Base-by-base conservation (phyloP, 2,329 filamentous ascomycete genomes). In the Seiridium unicorne region DNA sequence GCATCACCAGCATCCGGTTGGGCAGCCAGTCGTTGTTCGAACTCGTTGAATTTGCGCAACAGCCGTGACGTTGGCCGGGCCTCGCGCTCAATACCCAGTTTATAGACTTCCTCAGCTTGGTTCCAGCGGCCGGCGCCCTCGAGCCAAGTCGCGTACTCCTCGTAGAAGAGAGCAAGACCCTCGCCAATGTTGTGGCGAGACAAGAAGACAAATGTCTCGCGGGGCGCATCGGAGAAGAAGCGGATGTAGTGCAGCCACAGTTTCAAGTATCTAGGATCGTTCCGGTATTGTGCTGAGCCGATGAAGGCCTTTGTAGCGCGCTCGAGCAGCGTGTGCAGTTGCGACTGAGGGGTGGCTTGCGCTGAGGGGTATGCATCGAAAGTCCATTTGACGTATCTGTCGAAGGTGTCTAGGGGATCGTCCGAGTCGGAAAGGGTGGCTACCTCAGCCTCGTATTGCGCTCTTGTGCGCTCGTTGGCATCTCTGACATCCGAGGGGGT, bases 301-400 rank as follows among this genome's bases (percentile, higher is more conserved):
- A 96, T 87, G 73, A 99, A 97, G 0, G 91, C 79, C 72, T 93
- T 96, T 8, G 95, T 98, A 6, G 93, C 94, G 64, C 93, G 90
- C 78, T 99, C 96, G 5, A 99, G 88, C 5, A 98, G 81, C 2
- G 89, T 89, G 62, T 95, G 88, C 11, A 99, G 85, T 69, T 95
- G 92, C n/a, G 94, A 97, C 70, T 96, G 88, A 1, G 92, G 84
- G 36, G 93, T 97, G 58, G 93, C 92, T 78, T 97, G 93, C 32
- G 94, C 91, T 0, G 93, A 94, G 2, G 95, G 94, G 73, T 98
- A 99, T 57, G 94, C 90, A 74, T 97, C 92, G 35, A 98, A 80
- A 1, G 93, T 97, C 95, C 95, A 99, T 76, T 92, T 92, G 60
- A 98, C 92, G 73, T 99, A 99, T 73, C 95, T 89, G 74, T 98